Evolutionary conservation across 257 asterid species (phyloP).

Genomic region (Jasminum sambac): DNA sequence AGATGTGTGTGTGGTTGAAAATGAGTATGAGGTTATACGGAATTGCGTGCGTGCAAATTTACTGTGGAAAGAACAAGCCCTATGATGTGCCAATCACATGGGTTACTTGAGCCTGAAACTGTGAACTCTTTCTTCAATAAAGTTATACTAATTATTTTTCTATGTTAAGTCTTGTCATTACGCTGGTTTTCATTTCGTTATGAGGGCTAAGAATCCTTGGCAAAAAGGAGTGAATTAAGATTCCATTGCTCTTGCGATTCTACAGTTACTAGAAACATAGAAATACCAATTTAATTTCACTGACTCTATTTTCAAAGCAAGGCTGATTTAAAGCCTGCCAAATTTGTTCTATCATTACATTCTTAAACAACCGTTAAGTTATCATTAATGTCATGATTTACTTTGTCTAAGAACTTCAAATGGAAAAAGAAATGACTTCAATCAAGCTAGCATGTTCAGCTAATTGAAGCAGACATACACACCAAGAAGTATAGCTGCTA

Average conservation of each 20-base stretch:
- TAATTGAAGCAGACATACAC: constrained; percentile 1
- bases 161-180: background rate
- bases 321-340: background rate
- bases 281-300: background rate
- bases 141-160: background rate
- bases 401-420: background rate
- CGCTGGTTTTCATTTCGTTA: background rate
- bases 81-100: constrained; percentile 2
- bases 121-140: background rate
- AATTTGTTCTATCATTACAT: background rate
- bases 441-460: constrained; percentile 14
- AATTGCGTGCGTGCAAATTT: no score
- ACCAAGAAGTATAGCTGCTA: constrained; percentile 19
- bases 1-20: no score
- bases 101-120: background rate
- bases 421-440: background rate
- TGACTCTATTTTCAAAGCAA: constrained; percentile 2
- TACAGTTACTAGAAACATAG: background rate
- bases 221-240: constrained; percentile 1
- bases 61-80: no score
- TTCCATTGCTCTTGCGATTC: background rate
- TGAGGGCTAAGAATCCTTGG: background rate
- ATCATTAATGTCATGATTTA: constrained; percentile 3
- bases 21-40: no score
- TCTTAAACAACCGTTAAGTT: constrained; percentile 2